Percentiles rank a stretch among this genome's conserved stretches.
Evolutionary conservation across 192 early-diverging fungal genomes (phyloP).

Genomic region (Linnemannia schmuckeri): DNA sequence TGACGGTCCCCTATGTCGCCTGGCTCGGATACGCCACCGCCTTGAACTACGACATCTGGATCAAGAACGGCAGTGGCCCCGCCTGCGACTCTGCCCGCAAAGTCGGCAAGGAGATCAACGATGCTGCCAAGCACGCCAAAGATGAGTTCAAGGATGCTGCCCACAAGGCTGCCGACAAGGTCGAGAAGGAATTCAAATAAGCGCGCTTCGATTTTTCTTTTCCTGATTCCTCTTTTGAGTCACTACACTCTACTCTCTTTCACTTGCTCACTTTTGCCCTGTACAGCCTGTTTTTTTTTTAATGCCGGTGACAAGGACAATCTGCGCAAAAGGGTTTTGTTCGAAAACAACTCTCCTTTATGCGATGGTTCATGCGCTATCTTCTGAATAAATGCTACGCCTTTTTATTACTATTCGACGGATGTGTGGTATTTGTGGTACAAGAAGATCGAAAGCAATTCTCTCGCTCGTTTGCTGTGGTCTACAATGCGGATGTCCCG

Average conservation of each 20-base stretch:
- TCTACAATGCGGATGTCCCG: neutral
- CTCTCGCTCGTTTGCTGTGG: neutral
- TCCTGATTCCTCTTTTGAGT: neutral
- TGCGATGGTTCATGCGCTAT: neutral
- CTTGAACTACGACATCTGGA: constrained; percentile 53
- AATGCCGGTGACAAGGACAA: neutral
- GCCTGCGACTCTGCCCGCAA: constrained; percentile 47
- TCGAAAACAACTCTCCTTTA: neutral
- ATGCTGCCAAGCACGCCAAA: constrained; percentile 53
- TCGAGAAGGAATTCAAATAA: constrained; percentile 36
- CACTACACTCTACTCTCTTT: neutral
- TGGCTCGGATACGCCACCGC: constrained; percentile 56
- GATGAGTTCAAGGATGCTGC: constrained; percentile 45
- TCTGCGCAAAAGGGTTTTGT: neutral
- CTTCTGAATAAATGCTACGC: neutral
- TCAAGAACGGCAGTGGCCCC: constrained; percentile 45
- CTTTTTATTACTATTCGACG: neutral
- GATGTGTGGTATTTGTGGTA: neutral
- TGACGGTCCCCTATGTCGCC: constrained; percentile 49
- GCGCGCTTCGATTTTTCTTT: neutral
- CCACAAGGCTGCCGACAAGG: constrained; percentile 34
- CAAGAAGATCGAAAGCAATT: neutral
- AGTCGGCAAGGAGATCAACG: constrained; percentile 49
- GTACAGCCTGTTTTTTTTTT: neutral
- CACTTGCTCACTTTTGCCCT: neutral